A percentile compares a stretch with the other conserved stretches of the same genome.
These are phyloP conservation scores for Acacia concinna DNA, from an alignment of 331 rosid genomes.

Conservation along the genomic window DNA sequence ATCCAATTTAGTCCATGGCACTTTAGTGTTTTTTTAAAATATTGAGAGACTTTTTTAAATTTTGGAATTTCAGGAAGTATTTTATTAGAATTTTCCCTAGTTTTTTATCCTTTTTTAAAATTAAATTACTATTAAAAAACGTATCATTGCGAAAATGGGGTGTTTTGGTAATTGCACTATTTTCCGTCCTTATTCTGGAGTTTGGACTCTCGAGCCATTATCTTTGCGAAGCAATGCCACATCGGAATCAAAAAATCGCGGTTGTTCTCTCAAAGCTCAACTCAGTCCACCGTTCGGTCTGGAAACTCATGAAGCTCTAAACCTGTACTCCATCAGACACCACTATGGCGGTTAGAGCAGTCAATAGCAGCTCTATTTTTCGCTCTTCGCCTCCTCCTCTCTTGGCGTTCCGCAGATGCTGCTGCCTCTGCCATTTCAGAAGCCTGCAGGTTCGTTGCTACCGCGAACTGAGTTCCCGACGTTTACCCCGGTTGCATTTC, in stretches of 20 bases:
- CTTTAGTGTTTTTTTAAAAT: no score
- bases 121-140: no score
- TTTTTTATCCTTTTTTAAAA: no score
- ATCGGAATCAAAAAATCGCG: background rate
- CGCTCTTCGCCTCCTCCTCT: conserved; percentile 58
- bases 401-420: conserved; percentile 46
- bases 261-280: background rate
- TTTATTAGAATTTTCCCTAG: no score
- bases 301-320: conserved; percentile 27
- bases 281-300: background rate
- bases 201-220: background rate
- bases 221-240: background rate
- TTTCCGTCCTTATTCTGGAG: background rate
- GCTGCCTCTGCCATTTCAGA: conserved; percentile 35
- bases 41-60: no score
- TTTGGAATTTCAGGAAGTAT: no score
- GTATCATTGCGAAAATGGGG: no score
- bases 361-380: conserved; percentile 55
- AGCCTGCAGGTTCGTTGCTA: conserved; percentile 26
- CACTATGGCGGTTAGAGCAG: conserved; percentile 72
- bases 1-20: no score
- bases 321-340: background rate
- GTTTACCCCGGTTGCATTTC: conserved; percentile 26
- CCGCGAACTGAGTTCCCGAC: conserved; percentile 28
- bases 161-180: background rate